phyloP scores from a whole-genome alignment of 352 stramenopile genomes.

The Pilasporangium apinafurcum region DNA sequence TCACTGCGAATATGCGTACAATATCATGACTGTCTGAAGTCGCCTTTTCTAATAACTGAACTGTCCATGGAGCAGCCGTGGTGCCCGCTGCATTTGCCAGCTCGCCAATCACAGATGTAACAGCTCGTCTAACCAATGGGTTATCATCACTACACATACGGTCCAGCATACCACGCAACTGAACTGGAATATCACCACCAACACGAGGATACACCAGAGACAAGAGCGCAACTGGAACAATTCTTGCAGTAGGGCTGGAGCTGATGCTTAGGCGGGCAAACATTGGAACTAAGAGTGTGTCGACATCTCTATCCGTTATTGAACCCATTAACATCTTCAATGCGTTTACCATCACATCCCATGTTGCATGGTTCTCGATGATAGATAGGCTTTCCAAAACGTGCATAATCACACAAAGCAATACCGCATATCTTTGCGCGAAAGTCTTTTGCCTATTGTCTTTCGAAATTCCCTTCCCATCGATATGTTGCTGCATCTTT shows the following conservation, averaged over 20 bases:
- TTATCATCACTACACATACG: conserved; percentile 86
- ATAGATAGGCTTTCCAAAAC: conserved; percentile 84
- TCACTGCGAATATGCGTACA: conserved; percentile 83
- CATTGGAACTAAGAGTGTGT: conserved; percentile 68
- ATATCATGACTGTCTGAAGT: conserved; percentile 83
- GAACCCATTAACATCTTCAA: conserved; percentile 66
- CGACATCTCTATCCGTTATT: conserved; percentile 53
- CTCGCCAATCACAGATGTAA: conserved; percentile 79
- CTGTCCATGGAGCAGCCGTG: conserved; percentile 52
- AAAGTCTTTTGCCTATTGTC: conserved; percentile 9
- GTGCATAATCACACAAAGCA: conserved; percentile 72
- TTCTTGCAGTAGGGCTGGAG: conserved; percentile 75
- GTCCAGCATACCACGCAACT: conserved; percentile 84
- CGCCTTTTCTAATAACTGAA: conserved; percentile 76
- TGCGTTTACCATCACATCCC: conserved; percentile 85
- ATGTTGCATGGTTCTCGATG: conserved; percentile 87
- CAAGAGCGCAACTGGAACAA: conserved; percentile 74
- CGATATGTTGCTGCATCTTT: conserved; percentile 48
- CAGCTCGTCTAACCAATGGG: conserved; percentile 72
- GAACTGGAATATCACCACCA: conserved; percentile 60
- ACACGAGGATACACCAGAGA: conserved; percentile 74
- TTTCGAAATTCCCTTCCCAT: conserved; percentile 6
- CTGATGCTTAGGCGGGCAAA: conserved; percentile 78
- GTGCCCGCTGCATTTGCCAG: conserved; percentile 49
- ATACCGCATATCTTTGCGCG: conserved; percentile 50